Percentiles rank a stretch among this genome's conserved stretches.
Evolutionary conservation across 2,329 filamentous ascomycete genomes (phyloP).

Genomic region (Exophiala viscosa): DNA sequence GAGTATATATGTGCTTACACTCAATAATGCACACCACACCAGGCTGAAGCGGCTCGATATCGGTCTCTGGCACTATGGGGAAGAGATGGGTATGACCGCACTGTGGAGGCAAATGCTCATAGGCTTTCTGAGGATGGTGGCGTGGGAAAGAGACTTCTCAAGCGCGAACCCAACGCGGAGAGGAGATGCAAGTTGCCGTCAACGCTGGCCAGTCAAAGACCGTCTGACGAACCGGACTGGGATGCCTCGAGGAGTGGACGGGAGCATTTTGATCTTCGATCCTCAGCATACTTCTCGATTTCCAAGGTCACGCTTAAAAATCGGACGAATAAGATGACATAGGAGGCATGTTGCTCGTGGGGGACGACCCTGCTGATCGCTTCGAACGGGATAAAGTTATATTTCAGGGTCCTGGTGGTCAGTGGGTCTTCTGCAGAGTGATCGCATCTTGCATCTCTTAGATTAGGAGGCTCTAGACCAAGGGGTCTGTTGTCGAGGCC

Average conservation of each 20-base stretch:
- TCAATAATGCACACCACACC: background rate
- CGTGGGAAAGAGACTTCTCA: background rate
- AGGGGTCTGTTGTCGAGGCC: slow-evolving; percentile 1
- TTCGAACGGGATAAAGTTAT: background rate
- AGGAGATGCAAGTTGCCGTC: slow-evolving; percentile 20
- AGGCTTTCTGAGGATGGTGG: slow-evolving; percentile 1
- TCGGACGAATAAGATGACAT: slow-evolving; percentile 10
- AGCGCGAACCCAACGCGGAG: slow-evolving; percentile 1
- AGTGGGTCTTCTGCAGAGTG: slow-evolving; percentile 14
- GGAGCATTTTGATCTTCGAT: slow-evolving; percentile 15
- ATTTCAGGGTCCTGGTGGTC: slow-evolving; percentile 11
- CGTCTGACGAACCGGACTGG: slow-evolving; percentile 8
- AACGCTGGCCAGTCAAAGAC: slow-evolving; percentile 6
- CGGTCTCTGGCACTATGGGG: background rate
- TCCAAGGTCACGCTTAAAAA: slow-evolving; percentile 1
- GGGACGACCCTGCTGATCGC: slow-evolving; percentile 23
- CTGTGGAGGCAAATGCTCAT: slow-evolving; percentile 2
- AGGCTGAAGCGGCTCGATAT: background rate
- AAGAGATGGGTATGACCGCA: slow-evolving; percentile 1
- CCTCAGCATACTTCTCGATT: slow-evolving; percentile 17
- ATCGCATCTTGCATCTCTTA: slow-evolving; percentile 17
- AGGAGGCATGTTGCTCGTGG: background rate
- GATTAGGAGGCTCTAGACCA: slow-evolving; percentile 10
- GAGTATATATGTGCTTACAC: background rate
- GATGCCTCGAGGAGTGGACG: slow-evolving; percentile 15